Percentiles rank a stretch among this genome's conserved stretches.
Evolutionary conservation across 768 basidiomycete species (phyloP).

Genomic region (Amanita pallidorosea): DNA sequence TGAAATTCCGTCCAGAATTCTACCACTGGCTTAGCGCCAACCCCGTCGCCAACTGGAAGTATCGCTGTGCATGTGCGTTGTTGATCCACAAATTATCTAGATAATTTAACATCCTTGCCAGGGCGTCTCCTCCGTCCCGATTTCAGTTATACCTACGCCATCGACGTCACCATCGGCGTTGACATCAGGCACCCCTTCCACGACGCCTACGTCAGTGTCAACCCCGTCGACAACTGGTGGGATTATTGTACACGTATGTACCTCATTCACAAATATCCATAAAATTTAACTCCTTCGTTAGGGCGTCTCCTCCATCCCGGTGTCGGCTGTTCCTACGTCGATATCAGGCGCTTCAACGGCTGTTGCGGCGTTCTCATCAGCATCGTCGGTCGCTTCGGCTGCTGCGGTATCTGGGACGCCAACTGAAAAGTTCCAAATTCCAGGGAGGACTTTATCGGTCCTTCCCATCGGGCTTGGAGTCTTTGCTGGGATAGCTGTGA

Average conservation of each 20-base stretch:
- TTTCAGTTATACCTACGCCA: slow-evolving; percentile 6
- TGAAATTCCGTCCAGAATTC: neutral
- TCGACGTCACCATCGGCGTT: neutral
- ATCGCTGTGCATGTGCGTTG: neutral
- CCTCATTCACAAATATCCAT: neutral
- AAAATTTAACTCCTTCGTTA: neutral
- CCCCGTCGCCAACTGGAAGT: neutral
- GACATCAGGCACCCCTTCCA: too few relatives aligned
- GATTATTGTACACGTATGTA: neutral
- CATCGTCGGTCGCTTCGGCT: slow-evolving; percentile 15
- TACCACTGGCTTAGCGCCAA: neutral
- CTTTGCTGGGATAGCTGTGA: slow-evolving; percentile 77
- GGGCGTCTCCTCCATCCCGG: slow-evolving; percentile 10
- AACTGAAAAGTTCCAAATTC: slow-evolving; percentile 43
- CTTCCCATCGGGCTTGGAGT: slow-evolving; percentile 78
- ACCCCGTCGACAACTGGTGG: neutral
- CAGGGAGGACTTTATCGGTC: slow-evolving; percentile 65
- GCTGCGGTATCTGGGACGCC: slow-evolving; percentile 23
- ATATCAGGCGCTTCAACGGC: neutral
- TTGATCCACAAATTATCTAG: neutral
- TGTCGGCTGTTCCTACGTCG: slow-evolving; percentile 9
- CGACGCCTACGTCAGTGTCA: neutral
- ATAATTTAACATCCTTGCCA: neutral
- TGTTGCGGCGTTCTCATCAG: slow-evolving; percentile 3
- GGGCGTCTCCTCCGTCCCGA: slow-evolving; percentile 10